phyloP scores from a whole-genome alignment of 2,329 filamentous ascomycete genomes.

The Fusarium pseudograminearum region DNA sequence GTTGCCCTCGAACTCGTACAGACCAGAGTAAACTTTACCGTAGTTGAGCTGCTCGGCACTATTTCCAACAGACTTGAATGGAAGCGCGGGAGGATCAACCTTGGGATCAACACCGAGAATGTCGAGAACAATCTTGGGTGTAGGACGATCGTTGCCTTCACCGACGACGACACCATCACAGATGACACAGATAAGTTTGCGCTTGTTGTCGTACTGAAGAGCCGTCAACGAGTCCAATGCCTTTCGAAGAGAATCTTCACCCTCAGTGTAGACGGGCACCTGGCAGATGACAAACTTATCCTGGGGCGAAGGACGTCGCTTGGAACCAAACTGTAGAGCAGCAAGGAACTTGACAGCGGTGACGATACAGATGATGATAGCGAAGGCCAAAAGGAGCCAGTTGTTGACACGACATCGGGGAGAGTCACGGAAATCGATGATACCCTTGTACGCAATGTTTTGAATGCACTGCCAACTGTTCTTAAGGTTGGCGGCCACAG shows the following conservation, averaged over 20 bases:
- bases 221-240: slow-evolving; percentile 94
- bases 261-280: slow-evolving; percentile 97
- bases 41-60: slow-evolving; percentile 96
- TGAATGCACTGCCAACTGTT: slow-evolving; percentile 85
- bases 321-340: slow-evolving; percentile 92
- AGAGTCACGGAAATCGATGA: slow-evolving; percentile 83
- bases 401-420: slow-evolving; percentile 88
- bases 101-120: slow-evolving; percentile 98
- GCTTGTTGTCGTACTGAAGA: slow-evolving; percentile 97
- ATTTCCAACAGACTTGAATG: slow-evolving; percentile 91
- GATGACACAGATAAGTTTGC: slow-evolving; percentile 95
- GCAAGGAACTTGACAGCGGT: slow-evolving; percentile 91
- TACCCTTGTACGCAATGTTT: slow-evolving; percentile 85
- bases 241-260: slow-evolving; percentile 92
- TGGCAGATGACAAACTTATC: slow-evolving; percentile 99
- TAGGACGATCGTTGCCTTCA: slow-evolving; percentile 94
- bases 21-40: slow-evolving; percentile 96
- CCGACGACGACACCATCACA: slow-evolving; percentile 98
- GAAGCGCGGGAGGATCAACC: slow-evolving; percentile 91
- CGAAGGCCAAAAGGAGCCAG: slow-evolving; percentile 88
- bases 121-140: slow-evolving; percentile 96
- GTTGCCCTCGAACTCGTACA: slow-evolving; percentile 98
- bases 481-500: slow-evolving; percentile 61
- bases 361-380: slow-evolving; percentile 83
- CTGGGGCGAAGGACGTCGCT: slow-evolving; percentile 87